These are phyloP conservation scores for Haplographium delicatum DNA, from an alignment of 495 filamentous ascomycete species.

Conservation along the genomic window DNA sequence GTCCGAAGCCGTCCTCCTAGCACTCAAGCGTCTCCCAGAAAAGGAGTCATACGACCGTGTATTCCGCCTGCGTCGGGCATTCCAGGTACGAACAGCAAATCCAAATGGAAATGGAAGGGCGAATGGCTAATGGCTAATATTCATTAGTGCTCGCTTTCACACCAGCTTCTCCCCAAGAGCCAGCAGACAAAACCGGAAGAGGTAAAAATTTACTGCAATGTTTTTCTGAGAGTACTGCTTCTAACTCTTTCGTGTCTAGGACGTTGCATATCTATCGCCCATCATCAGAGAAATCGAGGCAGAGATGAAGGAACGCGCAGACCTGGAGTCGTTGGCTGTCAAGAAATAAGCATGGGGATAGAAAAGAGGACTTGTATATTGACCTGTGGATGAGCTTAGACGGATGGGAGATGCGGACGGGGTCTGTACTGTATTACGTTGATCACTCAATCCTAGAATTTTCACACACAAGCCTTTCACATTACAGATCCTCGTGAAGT, in stretches of 20 bases:
- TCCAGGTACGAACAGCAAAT: slow-evolving; percentile 58
- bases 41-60: slow-evolving; percentile 95
- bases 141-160: slow-evolving; percentile 78
- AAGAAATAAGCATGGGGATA: slow-evolving; percentile 35
- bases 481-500: too few species aligned
- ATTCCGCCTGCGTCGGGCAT: slow-evolving; percentile 90
- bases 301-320: slow-evolving; percentile 73
- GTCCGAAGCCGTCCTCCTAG: slow-evolving; percentile 74
- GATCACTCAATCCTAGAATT: slow-evolving; percentile 16
- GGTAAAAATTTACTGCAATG: slow-evolving; percentile 36
- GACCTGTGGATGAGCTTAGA: neutral
- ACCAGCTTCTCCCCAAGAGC: slow-evolving; percentile 66
- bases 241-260: slow-evolving; percentile 44
- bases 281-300: slow-evolving; percentile 80
- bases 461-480: too few species aligned
- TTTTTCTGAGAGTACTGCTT: neutral
- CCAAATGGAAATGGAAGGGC: neutral
- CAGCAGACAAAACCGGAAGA: slow-evolving; percentile 70
- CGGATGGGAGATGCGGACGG: neutral
- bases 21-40: slow-evolving; percentile 81
- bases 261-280: slow-evolving; percentile 69
- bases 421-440: slow-evolving; percentile 20
- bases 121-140: slow-evolving; percentile 24
- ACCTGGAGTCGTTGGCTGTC: slow-evolving; percentile 76
- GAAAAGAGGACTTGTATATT: slow-evolving; percentile 6